Conservation (phyloP, 1,284 basidiomycete species). For the Volvariella surrecta region DNA sequence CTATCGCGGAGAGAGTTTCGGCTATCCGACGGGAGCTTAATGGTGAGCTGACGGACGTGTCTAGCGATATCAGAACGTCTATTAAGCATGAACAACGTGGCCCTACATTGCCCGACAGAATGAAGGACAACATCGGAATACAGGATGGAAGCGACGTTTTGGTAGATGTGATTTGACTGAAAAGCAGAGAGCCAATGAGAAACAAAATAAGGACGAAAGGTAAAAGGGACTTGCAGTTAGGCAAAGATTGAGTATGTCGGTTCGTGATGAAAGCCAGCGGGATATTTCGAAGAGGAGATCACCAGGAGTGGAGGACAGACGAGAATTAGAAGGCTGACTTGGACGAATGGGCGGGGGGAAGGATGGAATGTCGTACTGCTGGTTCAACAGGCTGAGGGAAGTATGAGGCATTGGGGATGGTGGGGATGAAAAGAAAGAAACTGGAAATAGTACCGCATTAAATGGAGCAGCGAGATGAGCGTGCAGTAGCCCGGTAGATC, state of each 20-base stretch:
- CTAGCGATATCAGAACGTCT: constrained; percentile 46
- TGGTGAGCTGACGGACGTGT: constrained; percentile 49
- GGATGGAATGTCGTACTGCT: background rate
- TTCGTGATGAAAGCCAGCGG: constrained; percentile 35
- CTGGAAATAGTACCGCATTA: no score
- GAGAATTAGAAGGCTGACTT: constrained; percentile 11
- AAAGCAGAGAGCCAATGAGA: constrained; percentile 4
- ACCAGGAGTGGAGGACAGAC: constrained; percentile 28
- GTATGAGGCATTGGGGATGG: no score
- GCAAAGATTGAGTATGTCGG: constrained; percentile 48
- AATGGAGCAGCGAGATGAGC: no score
- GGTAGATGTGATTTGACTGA: constrained; percentile 39
- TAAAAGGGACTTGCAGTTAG: constrained; percentile 34
- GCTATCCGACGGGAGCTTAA: constrained; percentile 22
- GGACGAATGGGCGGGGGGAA: background rate
- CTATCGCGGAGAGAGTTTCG: constrained; percentile 18
- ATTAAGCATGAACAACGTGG: constrained; percentile 54
- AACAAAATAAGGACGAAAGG: constrained; percentile 4
- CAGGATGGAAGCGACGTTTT: constrained; percentile 44
- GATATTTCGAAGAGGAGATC: constrained; percentile 63
- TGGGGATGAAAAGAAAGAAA: no score
- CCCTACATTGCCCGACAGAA: constrained; percentile 45
- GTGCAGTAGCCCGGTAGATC: no score
- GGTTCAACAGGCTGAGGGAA: no score
- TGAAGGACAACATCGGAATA: constrained; percentile 48